Conservation (phyloP, 1,139 yeast genomes). For the Scheffersomyces parashehatae region DNA sequence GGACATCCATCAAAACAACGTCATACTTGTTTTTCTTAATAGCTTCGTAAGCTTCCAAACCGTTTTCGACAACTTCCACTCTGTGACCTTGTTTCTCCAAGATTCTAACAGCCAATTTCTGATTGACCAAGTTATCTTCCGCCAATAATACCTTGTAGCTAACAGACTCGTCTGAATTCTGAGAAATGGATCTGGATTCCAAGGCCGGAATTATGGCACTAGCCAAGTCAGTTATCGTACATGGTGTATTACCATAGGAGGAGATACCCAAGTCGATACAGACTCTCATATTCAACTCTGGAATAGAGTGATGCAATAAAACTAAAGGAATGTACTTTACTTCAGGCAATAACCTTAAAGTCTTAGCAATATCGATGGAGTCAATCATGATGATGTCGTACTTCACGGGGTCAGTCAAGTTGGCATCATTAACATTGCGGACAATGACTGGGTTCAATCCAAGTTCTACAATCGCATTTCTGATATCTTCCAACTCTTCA, state of each 20-base stretch:
- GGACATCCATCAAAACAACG: constrained; percentile 89
- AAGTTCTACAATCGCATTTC: constrained; percentile 39
- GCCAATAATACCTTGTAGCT: constrained; percentile 76
- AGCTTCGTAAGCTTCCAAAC: constrained; percentile 79
- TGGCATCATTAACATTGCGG: constrained; percentile 50
- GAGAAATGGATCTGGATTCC: constrained; percentile 78
- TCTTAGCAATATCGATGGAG: constrained; percentile 71
- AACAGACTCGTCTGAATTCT: constrained; percentile 75
- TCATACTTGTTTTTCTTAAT: constrained; percentile 67
- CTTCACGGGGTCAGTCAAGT: constrained; percentile 55
- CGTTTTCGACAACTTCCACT: constrained; percentile 83
- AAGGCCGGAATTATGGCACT: constrained; percentile 82
- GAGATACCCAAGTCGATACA: constrained; percentile 86
- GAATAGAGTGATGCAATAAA: constrained; percentile 71
- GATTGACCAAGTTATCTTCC: constrained; percentile 85
- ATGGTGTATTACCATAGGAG: constrained; percentile 85
- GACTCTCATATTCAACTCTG: constrained; percentile 75
- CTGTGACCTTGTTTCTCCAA: constrained; percentile 81
- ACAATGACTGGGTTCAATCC: constrained; percentile 54
- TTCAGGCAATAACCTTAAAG: constrained; percentile 65
- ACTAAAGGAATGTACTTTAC: constrained; percentile 83
- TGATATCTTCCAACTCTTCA: constrained; percentile 48
- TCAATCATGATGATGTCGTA: constrained; percentile 84
- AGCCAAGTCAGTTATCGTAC: constrained; percentile 77
- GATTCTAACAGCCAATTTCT: constrained; percentile 80